A percentile compares a stretch with the other conserved stretches of the same genome.
Conservation (phyloP, 2,329 filamentous ascomycete genomes). For the Aspergillus eucalypticola region DNA sequence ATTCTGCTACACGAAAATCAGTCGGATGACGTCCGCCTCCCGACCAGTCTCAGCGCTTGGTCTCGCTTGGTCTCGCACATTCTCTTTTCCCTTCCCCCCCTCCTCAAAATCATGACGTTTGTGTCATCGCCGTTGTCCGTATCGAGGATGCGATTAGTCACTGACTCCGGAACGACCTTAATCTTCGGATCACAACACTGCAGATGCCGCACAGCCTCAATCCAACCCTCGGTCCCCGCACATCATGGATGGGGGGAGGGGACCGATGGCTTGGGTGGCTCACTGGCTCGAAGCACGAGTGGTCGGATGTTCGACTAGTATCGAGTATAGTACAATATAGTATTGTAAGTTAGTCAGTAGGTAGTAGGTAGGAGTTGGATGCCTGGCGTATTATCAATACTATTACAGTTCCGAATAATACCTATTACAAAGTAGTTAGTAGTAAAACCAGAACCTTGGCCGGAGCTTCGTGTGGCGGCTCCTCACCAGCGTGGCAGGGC, state of each 20-base stretch:
- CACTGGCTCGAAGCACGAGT: background rate
- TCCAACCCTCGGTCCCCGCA: conserved; percentile 21
- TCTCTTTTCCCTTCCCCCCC: background rate
- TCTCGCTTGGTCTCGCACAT: conserved; percentile 12
- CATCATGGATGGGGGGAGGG: conserved; percentile 18
- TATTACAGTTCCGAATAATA: background rate
- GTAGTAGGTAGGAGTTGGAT: background rate
- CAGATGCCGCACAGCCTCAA: conserved; percentile 9
- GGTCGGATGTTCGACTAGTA: background rate
- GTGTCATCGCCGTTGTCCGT: background rate
- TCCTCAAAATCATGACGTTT: conserved; percentile 18
- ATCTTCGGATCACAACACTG: conserved; percentile 4
- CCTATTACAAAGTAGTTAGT: too few species aligned
- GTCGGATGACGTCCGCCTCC: conserved; percentile 17
- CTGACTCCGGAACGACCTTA: conserved; percentile 1
- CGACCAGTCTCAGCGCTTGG: background rate
- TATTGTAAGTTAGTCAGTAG: background rate
- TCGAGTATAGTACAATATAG: background rate
- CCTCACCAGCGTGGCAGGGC: background rate
- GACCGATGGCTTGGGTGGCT: conserved; percentile 24
- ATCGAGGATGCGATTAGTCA: background rate
- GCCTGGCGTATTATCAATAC: background rate
- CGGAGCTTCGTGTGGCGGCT: background rate
- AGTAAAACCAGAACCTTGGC: background rate
- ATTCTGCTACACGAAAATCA: conserved; percentile 10